These are phyloP conservation scores for Alternaria brassicae DNA, from an alignment of 2,329 filamentous ascomycete species.

Conservation along the genomic window DNA sequence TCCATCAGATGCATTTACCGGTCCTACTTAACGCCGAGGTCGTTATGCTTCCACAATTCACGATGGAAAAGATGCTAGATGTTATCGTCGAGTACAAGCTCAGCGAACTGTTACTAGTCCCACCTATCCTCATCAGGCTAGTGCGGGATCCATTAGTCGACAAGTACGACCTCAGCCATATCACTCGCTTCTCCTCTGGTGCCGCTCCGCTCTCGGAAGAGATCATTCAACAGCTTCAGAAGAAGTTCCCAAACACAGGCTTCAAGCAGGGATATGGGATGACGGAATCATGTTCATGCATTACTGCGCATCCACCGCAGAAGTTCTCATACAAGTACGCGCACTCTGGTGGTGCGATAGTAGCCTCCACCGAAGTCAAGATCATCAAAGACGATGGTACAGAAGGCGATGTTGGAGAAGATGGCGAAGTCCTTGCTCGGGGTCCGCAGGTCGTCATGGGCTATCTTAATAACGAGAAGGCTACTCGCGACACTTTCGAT, in stretches of 20 bases:
- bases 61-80: constrained; percentile 60
- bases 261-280: constrained; percentile 74
- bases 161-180: constrained; percentile 64
- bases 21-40: constrained; percentile 70
- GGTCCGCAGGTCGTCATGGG: constrained; percentile 61
- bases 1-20: constrained; percentile 65
- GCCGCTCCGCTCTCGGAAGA: constrained; percentile 66
- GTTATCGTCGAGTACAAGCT: constrained; percentile 57
- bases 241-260: constrained; percentile 65
- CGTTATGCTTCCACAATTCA: constrained; percentile 69
- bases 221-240: constrained; percentile 63
- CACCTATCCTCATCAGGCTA: constrained; percentile 67
- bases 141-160: constrained; percentile 63
- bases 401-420: constrained; percentile 60
- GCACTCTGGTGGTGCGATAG: constrained; percentile 62
- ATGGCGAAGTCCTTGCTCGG: constrained; percentile 59
- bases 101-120: constrained; percentile 61
- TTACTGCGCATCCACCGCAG: constrained; percentile 66
- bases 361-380: constrained; percentile 66
- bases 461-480: constrained; percentile 55
- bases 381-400: constrained; percentile 64
- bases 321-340: constrained; percentile 66
- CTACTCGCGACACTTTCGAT: constrained; percentile 56
- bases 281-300: constrained; percentile 70
- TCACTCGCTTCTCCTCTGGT: constrained; percentile 65